These are phyloP conservation scores for Microthyrium microscopicum DNA, from an alignment of 2,329 filamentous ascomycete genomes.

Conservation along the genomic window DNA sequence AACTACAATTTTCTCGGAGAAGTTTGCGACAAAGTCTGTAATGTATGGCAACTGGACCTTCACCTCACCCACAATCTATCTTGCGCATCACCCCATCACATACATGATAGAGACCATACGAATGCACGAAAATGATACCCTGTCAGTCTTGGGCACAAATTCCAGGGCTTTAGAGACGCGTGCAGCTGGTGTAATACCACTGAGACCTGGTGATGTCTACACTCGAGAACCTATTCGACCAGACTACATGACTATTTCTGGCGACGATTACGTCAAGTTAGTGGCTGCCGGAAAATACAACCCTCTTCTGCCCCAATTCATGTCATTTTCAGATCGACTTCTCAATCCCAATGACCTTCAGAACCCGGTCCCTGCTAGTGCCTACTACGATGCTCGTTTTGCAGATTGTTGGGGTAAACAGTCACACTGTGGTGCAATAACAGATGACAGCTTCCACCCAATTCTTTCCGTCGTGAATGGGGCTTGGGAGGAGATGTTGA, in stretches of 20 bases:
- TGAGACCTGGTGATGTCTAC: background rate
- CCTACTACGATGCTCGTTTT: conserved; percentile 1
- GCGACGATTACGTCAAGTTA: background rate
- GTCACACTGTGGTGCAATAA: background rate
- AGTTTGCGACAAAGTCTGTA: background rate
- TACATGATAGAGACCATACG: too few species aligned
- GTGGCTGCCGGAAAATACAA: background rate
- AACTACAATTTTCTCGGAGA: too few species aligned
- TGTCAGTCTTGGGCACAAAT: background rate
- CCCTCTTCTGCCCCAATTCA: background rate
- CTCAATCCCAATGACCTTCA: background rate
- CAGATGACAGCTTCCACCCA: background rate
- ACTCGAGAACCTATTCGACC: background rate
- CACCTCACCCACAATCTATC: background rate
- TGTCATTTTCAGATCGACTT: background rate
- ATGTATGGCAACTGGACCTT: background rate
- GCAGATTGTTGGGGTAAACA: conserved; percentile 1
- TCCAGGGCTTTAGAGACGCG: background rate
- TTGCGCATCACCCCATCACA: background rate
- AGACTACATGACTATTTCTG: background rate
- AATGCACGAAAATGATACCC: too few species aligned
- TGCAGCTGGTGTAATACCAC: background rate
- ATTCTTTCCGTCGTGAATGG: background rate
- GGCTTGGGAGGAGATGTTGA: background rate
- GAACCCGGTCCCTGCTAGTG: background rate